A percentile compares a stretch with the other conserved stretches of the same genome.
phyloP scores from a whole-genome alignment of 805 yeast species.

The Pichia occidentalis region DNA sequence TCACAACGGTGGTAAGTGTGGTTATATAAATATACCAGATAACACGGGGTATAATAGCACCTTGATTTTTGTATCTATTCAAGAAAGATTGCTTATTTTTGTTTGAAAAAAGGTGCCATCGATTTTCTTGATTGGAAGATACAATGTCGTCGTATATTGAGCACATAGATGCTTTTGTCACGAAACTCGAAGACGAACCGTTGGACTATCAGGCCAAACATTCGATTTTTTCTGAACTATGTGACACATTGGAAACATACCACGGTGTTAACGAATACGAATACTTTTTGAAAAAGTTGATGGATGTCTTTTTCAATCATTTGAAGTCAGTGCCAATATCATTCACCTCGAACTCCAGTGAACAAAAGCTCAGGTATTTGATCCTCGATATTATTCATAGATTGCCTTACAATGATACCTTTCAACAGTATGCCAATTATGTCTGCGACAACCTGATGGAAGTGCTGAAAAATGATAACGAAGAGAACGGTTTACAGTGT shows the following conservation, averaged over 20 bases:
- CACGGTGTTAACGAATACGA: slow-evolving; percentile 79
- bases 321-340: slow-evolving; percentile 68
- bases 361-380: slow-evolving; percentile 71
- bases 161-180: slow-evolving; percentile 64
- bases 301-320: slow-evolving; percentile 63
- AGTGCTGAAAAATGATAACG: slow-evolving; percentile 72
- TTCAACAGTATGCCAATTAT: slow-evolving; percentile 60
- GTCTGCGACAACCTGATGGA: slow-evolving; percentile 54
- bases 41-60: too few species aligned
- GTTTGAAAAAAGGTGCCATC: too few species aligned
- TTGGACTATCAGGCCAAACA: slow-evolving; percentile 56
- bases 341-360: slow-evolving; percentile 57
- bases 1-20: too few species aligned
- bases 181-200: slow-evolving; percentile 49
- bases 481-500: slow-evolving; percentile 89
- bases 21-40: too few species aligned
- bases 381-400: slow-evolving; percentile 75
- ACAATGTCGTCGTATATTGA: slow-evolving; percentile 32
- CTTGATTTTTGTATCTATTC: too few species aligned
- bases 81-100: too few species aligned
- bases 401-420: slow-evolving; percentile 73
- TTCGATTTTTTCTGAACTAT: slow-evolving; percentile 68
- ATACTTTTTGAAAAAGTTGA: slow-evolving; percentile 56
- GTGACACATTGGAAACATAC: slow-evolving; percentile 82
- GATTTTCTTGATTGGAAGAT: background rate